A percentile compares a stretch with the other conserved stretches of the same genome.
These are phyloP conservation scores for Meyerozyma sp. DNA, from an alignment of 1,139 yeast species.

Conservation along the genomic window DNA sequence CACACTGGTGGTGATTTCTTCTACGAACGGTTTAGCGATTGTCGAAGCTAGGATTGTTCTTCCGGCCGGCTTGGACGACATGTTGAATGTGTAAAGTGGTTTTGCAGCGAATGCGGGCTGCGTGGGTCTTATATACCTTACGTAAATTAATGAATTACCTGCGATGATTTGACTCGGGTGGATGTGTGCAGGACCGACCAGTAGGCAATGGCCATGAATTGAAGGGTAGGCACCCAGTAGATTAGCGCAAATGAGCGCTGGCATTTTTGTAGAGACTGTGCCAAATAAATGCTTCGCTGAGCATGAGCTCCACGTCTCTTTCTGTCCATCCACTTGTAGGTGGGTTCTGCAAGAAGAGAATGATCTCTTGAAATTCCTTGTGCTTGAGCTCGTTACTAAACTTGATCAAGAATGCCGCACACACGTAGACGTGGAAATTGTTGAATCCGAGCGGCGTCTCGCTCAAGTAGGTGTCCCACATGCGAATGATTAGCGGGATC, in stretches of 20 bases:
- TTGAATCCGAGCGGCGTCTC: conserved; percentile 88
- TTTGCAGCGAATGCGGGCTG: neutral
- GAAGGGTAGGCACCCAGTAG: neutral
- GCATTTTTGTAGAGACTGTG: conserved; percentile 89
- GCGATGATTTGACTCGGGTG: conserved; percentile 1
- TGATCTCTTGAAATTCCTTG: conserved; percentile 94
- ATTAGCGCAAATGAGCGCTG: conserved; percentile 56
- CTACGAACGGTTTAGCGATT: conserved; percentile 75
- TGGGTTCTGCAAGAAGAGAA: conserved; percentile 82
- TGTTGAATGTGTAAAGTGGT: conserved; percentile 1
- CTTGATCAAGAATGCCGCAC: conserved; percentile 94
- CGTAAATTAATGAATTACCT: neutral
- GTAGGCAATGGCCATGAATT: no score
- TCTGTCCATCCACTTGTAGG: conserved; percentile 87
- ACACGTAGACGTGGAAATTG: conserved; percentile 91
- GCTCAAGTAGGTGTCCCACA: conserved; percentile 97
- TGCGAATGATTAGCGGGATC: conserved; percentile 71
- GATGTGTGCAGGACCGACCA: neutral
- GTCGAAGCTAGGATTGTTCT: conserved; percentile 83
- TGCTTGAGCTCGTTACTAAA: conserved; percentile 72
- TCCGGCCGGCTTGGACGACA: conserved; percentile 46
- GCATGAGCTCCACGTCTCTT: conserved; percentile 81
- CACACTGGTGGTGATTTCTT: conserved; percentile 65
- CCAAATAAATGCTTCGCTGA: conserved; percentile 97
- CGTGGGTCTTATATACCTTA: neutral